Evolutionary conservation across 495 filamentous ascomycete species (phyloP), one percentile per base, ranked within the genome.

Genomic region (Podospora didyma): DNA sequence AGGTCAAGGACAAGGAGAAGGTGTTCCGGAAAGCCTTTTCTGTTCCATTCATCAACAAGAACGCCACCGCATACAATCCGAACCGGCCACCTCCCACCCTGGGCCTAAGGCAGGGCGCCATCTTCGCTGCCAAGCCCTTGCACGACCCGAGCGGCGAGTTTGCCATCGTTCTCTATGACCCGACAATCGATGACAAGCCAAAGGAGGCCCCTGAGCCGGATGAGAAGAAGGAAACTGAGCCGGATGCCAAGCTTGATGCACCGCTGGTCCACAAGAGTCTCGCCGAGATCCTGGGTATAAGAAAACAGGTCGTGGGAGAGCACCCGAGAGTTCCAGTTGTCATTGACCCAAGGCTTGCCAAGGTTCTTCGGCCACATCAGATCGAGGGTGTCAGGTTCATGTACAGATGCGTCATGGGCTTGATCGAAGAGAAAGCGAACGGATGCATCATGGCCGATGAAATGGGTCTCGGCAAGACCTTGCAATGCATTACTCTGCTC

Each of bases 361-460:
- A 97, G 69, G 89, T 97, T 22, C 74, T 99, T 23, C 85, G 94
- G 26, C 94, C 94, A 7, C 94, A 99, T 86, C 94, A 99, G 72
- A 88, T 99, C 39, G 94, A 97, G 69, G 94, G 94, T 68, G 94
- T 99, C 44, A 96, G 96, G 79, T 99, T 99, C 66, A 83, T 99
- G 75, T 99, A 97, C 70, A 80, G 83, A 51, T 95, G 89, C 69
- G 90, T 91, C 19, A 97, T 93, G 22, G 94, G 94, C 6, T 79
- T 97, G 81, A 86, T 97, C 60, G 94, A 99, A 67, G 82, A 86
- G 44, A 94, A 92, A 54, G 95, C 95, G 21, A 89, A 97, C 73
- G 94, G 94, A 0, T 97, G 94, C 68, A 99, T 99, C 68, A 99
- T 99, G 94, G 94, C 94, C 60, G 94, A 99, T 67, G 94, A 96